Percentiles rank a stretch among this genome's conserved stretches.
phyloP scores from a whole-genome alignment of 345 rosid genomes.

The Arabis alpina region DNA sequence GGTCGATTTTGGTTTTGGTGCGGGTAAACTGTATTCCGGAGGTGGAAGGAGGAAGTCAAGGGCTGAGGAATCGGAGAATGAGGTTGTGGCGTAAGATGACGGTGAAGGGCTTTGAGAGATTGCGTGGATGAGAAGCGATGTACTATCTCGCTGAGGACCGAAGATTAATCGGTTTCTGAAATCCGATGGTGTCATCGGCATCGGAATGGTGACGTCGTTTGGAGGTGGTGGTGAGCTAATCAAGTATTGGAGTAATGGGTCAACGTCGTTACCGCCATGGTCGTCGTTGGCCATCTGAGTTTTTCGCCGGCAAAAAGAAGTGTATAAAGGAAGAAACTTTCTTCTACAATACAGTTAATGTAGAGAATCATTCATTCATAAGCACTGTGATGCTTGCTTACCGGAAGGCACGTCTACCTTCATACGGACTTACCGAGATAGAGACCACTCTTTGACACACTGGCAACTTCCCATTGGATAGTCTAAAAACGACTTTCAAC shows the following conservation, averaged over 20 bases:
- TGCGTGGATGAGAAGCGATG: constrained; percentile 58
- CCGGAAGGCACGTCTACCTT: too few species aligned
- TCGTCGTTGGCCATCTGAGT: constrained; percentile 34
- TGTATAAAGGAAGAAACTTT: not conserved
- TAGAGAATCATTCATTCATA: not conserved
- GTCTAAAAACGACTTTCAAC: too few species aligned
- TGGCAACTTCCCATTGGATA: too few species aligned
- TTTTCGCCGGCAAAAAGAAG: not conserved
- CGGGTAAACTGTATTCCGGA: constrained; percentile 46
- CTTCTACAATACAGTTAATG: too few species aligned
- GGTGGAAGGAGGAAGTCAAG: constrained; percentile 39
- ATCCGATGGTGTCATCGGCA: constrained; percentile 68
- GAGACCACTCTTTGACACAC: too few species aligned
- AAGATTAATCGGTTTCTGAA: constrained; percentile 73
- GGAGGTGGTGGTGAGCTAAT: constrained; percentile 48
- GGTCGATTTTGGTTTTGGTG: constrained; percentile 39
- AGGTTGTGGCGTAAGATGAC: constrained; percentile 20
- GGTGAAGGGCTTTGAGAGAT: constrained; percentile 49
- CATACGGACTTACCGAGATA: too few species aligned
- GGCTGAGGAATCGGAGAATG: constrained; percentile 41
- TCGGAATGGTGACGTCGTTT: constrained; percentile 58
- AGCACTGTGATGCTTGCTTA: not conserved
- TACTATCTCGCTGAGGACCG: constrained; percentile 48
- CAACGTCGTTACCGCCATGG: constrained; percentile 29
- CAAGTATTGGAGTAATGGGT: constrained; percentile 57